These are phyloP conservation scores for Leccinum griseonigrum DNA, from an alignment of 1,284 basidiomycete species.

Conservation along the genomic window DNA sequence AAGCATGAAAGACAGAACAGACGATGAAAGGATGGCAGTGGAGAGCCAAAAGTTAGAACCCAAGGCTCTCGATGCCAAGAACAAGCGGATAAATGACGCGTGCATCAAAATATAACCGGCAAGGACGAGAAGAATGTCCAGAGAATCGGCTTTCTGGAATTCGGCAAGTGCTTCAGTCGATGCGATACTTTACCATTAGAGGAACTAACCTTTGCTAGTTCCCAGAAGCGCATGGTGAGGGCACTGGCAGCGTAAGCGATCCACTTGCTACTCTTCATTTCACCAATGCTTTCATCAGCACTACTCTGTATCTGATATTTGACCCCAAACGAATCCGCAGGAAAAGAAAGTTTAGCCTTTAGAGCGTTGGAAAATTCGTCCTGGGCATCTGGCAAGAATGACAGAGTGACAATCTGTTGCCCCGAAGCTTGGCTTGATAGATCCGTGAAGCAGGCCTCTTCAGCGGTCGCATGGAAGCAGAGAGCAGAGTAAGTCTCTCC, in stretches of 20 bases:
- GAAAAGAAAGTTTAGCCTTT: conserved; percentile 33
- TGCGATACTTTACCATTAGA: not conserved
- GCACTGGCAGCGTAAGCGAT: conserved; percentile 83
- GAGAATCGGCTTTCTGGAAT: conserved; percentile 83
- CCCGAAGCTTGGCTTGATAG: conserved; percentile 33
- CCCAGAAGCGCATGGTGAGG: conserved; percentile 82
- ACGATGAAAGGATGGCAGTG: conserved; percentile 80
- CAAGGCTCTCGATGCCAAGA: conserved; percentile 82
- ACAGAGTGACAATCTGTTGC: conserved; percentile 54
- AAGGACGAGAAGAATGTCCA: conserved; percentile 95
- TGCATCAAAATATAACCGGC: conserved; percentile 96
- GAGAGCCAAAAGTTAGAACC: conserved; percentile 91
- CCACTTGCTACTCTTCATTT: conserved; percentile 80
- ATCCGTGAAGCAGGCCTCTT: conserved; percentile 42
- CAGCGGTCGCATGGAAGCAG: conserved; percentile 33
- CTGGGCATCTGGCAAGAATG: conserved; percentile 50
- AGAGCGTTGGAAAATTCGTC: conserved; percentile 52
- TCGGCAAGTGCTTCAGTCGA: conserved; percentile 9
- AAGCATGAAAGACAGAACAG: conserved; percentile 86
- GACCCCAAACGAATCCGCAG: conserved; percentile 40
- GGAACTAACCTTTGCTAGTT: conserved; percentile 70
- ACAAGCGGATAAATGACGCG: conserved; percentile 87
- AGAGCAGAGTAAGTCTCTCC: conserved; percentile 38
- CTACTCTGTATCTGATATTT: conserved; percentile 41
- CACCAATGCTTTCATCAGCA: conserved; percentile 50